Evolutionary conservation across 306 rosid species (phyloP).

Genomic region (Cyamopsis tetragonoloba): DNA sequence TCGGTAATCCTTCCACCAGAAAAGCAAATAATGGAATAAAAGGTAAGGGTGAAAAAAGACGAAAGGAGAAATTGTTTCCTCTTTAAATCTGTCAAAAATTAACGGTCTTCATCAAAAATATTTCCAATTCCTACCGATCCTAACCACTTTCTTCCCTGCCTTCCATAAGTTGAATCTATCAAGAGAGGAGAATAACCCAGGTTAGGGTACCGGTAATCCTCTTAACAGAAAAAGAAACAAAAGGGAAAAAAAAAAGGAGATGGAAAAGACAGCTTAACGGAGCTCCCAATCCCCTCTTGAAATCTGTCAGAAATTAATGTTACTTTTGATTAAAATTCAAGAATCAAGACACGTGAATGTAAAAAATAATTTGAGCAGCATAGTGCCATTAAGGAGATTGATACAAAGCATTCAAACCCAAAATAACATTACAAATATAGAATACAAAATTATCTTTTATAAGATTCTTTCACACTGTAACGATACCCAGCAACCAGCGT

Average conservation of each 20-base stretch:
- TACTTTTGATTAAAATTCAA: neutral
- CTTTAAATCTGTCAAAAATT: neutral
- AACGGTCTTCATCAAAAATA: neutral
- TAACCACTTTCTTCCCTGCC: neutral
- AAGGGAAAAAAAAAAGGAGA: neutral
- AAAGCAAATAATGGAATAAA: neutral
- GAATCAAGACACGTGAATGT: neutral
- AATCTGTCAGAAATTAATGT: neutral
- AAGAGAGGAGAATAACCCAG: neutral
- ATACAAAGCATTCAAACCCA: neutral
- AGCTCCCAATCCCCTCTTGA: neutral
- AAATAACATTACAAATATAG: neutral
- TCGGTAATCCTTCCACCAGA: neutral
- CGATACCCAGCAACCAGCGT: neutral
- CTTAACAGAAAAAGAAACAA: neutral
- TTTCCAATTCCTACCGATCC: neutral
- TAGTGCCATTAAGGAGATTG: slow-evolving; percentile 1
- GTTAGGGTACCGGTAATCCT: neutral
- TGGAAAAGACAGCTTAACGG: neutral
- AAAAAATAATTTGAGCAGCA: neutral
- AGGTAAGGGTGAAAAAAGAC: neutral
- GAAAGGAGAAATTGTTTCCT: neutral
- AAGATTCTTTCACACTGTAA: neutral
- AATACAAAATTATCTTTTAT: too few species aligned
- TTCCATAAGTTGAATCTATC: neutral